Base-by-base conservation (phyloP, 2,329 filamentous ascomycete species). In the Ilyonectria robusta region DNA sequence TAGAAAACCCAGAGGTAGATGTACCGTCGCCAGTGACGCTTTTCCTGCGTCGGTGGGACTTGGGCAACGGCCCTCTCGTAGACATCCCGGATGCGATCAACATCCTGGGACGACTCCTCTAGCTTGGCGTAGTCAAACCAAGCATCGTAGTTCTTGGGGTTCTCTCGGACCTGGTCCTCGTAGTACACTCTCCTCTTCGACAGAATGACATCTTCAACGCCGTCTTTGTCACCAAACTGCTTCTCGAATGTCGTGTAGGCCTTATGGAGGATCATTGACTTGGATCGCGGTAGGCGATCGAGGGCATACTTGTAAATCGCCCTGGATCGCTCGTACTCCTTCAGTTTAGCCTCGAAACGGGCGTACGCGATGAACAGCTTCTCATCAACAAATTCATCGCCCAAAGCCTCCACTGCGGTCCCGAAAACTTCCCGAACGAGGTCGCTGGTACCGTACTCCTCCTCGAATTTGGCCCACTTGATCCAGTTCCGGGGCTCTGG, bases 1-100 rank as follows among this genome's bases (percentile, higher is more conserved):
- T 98, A 99, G 82, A 98, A 98, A 48, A 98, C 89, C 94, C 95
- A 99, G 1, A 99, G 88, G 78, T 98, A 99, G 67, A 99, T 97
- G 81, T 99, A 99, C 40, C 96, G 88, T 72, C 96, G 89, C 96
- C 96, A 99, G 80, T 98, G 95, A 53, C 96, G 90, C 85, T 99
- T 99, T 80, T 98, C 96, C 75, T 97, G 93, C 21, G 94, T 97
- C 0, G 96, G 95, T 2, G 96, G 96, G 15, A 98, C 90, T 77
- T 99, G 95, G 6, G 96, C 94, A 73, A 99, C 97, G 2, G 96
- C 96, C 74, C 94, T 89, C 82, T 99, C 96, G 81, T 98, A 99
- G 15, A 97, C 91, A 72, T 99, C 96, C 37, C 96, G 90, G 1
- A 97, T 92, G 47, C 93, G 90, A 70, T 97, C 94, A 1, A 89